These are phyloP conservation scores for Fraxinus velutina DNA, from an alignment of 305 asterid genomes.

Conservation along the genomic window DNA sequence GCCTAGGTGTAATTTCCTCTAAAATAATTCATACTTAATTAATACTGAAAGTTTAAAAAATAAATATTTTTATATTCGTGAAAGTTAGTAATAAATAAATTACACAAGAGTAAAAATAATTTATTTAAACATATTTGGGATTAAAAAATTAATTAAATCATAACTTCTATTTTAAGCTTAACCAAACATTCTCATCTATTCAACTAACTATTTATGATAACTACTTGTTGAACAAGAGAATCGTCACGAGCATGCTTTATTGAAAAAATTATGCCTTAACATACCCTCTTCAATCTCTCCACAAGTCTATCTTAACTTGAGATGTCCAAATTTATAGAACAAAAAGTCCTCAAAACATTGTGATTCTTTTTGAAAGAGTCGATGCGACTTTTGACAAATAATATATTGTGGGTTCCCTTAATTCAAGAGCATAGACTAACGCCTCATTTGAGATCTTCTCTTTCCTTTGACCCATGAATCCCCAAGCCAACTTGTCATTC, in stretches of 20 bases:
- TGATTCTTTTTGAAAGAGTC: not conserved
- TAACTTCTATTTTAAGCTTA: not conserved
- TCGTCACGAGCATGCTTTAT: not conserved
- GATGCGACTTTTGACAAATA: not conserved
- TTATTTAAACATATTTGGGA: too few species aligned
- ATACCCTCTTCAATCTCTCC: not conserved
- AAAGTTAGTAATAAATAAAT: not conserved
- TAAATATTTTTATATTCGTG: not conserved
- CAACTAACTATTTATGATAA: not conserved
- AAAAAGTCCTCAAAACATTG: not conserved
- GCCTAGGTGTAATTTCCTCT: too few species aligned
- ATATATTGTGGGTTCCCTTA: not conserved
- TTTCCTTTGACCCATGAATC: not conserved
- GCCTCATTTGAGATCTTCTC: not conserved
- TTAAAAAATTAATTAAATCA: too few species aligned
- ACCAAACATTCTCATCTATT: not conserved
- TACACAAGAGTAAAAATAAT: not conserved
- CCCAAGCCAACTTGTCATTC: too few species aligned
- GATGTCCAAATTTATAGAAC: not conserved
- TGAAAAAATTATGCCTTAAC: not conserved
- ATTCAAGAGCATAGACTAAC: not conserved
- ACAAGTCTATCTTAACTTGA: not conserved
- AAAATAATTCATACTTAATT: too few species aligned
- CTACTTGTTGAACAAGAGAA: not conserved
- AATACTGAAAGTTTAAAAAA: too few species aligned